phyloP scores from a whole-genome alignment of 2,329 filamentous ascomycete genomes.

The Diaporthe sp. region DNA sequence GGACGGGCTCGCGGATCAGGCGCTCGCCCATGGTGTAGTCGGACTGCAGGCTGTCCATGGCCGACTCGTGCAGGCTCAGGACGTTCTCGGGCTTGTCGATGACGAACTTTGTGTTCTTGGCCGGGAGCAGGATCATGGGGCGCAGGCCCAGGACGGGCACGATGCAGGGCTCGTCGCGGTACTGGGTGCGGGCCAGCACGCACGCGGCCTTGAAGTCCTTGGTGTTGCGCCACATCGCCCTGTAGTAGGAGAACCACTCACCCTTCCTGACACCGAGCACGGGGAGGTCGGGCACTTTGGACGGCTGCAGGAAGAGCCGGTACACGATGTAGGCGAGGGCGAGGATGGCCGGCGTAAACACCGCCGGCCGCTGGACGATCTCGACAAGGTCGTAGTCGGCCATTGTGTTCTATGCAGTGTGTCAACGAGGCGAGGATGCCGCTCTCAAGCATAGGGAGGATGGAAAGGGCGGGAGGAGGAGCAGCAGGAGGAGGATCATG shows the following conservation, averaged over 20 bases:
- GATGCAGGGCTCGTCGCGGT: constrained; percentile 44
- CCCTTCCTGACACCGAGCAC: constrained; percentile 48
- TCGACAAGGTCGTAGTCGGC: constrained; percentile 28
- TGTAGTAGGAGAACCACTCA: constrained; percentile 49
- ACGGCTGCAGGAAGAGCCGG: constrained; percentile 43
- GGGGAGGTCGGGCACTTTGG: constrained; percentile 46
- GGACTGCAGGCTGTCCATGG: constrained; percentile 50
- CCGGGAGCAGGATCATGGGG: constrained; percentile 46
- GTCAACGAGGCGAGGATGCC: not conserved
- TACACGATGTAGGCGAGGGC: constrained; percentile 44
- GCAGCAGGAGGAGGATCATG: not conserved
- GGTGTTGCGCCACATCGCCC: constrained; percentile 49
- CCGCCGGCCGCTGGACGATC: constrained; percentile 43
- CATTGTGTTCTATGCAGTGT: not conserved
- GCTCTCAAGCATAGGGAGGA: not conserved
- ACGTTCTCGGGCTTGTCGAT: constrained; percentile 48
- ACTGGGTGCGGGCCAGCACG: constrained; percentile 43
- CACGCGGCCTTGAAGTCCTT: constrained; percentile 46
- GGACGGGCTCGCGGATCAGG: constrained; percentile 47
- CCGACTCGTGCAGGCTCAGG: constrained; percentile 50
- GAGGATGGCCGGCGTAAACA: constrained; percentile 44
- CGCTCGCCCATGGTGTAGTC: constrained; percentile 49
- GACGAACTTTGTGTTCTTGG: constrained; percentile 48
- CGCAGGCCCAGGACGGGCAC: constrained; percentile 43
- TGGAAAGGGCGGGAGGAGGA: not conserved